These are phyloP conservation scores for Penicilliopsis zonata DNA, from an alignment of 495 filamentous ascomycete genomes.

Conservation along the genomic window DNA sequence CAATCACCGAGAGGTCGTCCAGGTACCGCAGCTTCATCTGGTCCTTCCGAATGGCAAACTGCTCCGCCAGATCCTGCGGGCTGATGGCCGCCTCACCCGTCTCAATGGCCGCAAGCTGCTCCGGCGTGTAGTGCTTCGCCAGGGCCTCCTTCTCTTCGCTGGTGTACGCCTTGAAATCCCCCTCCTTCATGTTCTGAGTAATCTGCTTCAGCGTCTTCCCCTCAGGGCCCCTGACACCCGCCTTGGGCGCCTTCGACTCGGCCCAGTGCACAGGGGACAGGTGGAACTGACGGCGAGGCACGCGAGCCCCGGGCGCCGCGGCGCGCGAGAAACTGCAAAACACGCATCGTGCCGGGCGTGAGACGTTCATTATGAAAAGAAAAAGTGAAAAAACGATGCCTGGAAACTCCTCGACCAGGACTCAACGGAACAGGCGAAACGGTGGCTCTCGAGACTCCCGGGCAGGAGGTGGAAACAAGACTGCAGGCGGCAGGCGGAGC, in stretches of 20 bases:
- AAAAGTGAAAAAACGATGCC: conserved; percentile 5
- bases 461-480: no score
- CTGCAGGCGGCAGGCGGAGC: no score
- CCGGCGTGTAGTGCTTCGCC: conserved; percentile 54
- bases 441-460: no score
- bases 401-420: no score
- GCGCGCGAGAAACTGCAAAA: conserved; percentile 38
- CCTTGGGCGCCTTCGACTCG: conserved; percentile 21
- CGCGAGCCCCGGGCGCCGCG: conserved; percentile 26
- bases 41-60: conserved; percentile 58
- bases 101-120: conserved; percentile 75
- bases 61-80: conserved; percentile 60
- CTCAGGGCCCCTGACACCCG: conserved; percentile 11
- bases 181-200: conserved; percentile 16
- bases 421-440: no score
- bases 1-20: conserved; percentile 70
- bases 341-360: conserved; percentile 46
- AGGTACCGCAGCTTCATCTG: conserved; percentile 62
- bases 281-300: conserved; percentile 41
- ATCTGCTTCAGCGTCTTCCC: conserved; percentile 10
- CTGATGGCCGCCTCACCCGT: conserved; percentile 77
- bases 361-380: conserved; percentile 40
- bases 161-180: conserved; percentile 52
- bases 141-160: conserved; percentile 53
- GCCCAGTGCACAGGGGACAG: conserved; percentile 24